phyloP scores from a whole-genome alignment of 768 basidiomycete genomes.

The Daedaleopsis sinensis region DNA sequence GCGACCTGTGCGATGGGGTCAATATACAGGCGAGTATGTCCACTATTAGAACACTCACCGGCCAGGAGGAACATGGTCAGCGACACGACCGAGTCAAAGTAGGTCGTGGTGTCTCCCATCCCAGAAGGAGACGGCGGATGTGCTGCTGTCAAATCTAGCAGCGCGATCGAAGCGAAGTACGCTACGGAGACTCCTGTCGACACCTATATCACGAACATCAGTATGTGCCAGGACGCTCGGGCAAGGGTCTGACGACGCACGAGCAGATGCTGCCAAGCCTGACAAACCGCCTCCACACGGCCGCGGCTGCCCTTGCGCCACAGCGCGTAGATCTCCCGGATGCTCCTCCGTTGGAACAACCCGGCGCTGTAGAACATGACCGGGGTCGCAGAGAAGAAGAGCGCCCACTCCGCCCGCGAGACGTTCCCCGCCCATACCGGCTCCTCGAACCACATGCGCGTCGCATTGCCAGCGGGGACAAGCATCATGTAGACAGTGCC shows the following conservation, averaged over 20 bases:
- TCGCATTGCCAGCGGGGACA: conserved; percentile 47
- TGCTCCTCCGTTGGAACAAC: conserved; percentile 55
- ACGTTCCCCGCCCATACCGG: conserved; percentile 68
- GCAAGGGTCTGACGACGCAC: conserved; percentile 41
- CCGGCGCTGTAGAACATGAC: conserved; percentile 71
- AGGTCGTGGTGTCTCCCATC: conserved; percentile 62
- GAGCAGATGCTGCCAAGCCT: conserved; percentile 79
- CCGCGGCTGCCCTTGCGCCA: conserved; percentile 60
- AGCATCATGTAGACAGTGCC: conserved; percentile 78
- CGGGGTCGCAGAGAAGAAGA: conserved; percentile 69
- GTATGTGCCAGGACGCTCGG: too few species aligned
- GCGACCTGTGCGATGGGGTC: conserved; percentile 45
- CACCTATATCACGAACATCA: conserved; percentile 35
- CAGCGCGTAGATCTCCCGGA: conserved; percentile 57
- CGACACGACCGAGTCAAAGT: conserved; percentile 84
- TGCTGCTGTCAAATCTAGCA: conserved; percentile 61
- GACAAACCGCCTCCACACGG: conserved; percentile 59
- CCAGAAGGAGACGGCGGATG: conserved; percentile 39
- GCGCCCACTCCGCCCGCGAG: conserved; percentile 58
- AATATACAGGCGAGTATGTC: neutral
- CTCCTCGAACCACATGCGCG: conserved; percentile 54
- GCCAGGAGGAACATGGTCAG: conserved; percentile 78
- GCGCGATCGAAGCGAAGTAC: conserved; percentile 75
- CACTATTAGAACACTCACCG: conserved; percentile 49
- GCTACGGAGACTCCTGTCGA: conserved; percentile 74